Percentiles rank a stretch among this genome's conserved stretches.
These are phyloP conservation scores for Abrus pulchellus DNA, from an alignment of 306 rosid species.

Conservation along the genomic window DNA sequence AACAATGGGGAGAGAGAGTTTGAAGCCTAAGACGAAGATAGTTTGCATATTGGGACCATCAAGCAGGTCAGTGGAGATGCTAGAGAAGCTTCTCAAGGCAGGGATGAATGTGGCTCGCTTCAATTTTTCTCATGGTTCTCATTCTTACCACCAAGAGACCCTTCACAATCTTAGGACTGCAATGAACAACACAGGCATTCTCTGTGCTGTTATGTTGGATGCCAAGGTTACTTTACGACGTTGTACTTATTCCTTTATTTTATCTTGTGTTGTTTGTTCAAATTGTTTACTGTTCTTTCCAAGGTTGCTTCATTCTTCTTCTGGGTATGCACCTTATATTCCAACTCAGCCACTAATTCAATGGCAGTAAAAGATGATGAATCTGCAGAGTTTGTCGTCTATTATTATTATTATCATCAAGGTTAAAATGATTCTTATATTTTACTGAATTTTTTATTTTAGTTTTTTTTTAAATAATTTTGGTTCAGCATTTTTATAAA, in stretches of 20 bases:
- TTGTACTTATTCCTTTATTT: background rate
- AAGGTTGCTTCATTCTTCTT: background rate
- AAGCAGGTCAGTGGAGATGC: slow-evolving; percentile 29
- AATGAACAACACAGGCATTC: slow-evolving; percentile 49
- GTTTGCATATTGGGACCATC: slow-evolving; percentile 42
- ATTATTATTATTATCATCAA: background rate
- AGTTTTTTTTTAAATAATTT: too few relatives aligned
- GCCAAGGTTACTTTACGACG: slow-evolving; percentile 8
- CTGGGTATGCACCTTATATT: background rate
- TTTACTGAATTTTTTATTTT: too few relatives aligned
- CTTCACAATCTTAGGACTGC: slow-evolving; percentile 55
- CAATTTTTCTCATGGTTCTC: slow-evolving; percentile 59
- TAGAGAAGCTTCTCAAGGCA: slow-evolving; percentile 43
- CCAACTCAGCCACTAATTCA: background rate
- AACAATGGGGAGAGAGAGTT: background rate
- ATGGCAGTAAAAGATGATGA: too few relatives aligned
- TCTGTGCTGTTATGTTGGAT: slow-evolving; percentile 53
- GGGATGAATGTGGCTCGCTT: slow-evolving; percentile 60
- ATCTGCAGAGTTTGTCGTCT: background rate
- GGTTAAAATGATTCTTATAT: too few relatives aligned
- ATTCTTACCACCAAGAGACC: slow-evolving; percentile 58
- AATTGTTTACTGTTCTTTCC: background rate
- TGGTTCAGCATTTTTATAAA: too few relatives aligned
- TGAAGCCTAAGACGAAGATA: slow-evolving; percentile 26
- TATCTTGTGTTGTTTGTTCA: background rate